Percentiles rank a stretch among this genome's conserved stretches.
Evolutionary conservation across 2,329 filamentous ascomycete species (phyloP).

Genomic region (Colletotrichum tamarilloi): DNA sequence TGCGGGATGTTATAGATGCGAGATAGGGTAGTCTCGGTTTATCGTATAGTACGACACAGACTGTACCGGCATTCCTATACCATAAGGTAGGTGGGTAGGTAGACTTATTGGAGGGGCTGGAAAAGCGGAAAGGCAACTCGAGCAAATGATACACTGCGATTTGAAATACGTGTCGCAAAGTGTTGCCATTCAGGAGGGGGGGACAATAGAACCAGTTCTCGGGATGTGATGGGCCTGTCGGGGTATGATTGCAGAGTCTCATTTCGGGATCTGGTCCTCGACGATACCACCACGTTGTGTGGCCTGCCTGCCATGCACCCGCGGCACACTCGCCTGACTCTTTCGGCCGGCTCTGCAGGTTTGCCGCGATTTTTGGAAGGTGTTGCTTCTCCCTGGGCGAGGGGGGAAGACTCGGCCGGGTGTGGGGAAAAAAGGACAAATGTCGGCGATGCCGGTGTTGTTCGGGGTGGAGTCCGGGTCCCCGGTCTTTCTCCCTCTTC

Average conservation of each 20-base stretch:
- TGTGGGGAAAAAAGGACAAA: background rate
- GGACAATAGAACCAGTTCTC: background rate
- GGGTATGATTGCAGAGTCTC: background rate
- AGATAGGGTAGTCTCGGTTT: slow-evolving; percentile 33
- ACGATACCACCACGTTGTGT: background rate
- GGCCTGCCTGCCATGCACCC: background rate
- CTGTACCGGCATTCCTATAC: background rate
- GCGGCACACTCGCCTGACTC: background rate
- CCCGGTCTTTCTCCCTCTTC: background rate
- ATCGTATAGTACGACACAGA: slow-evolving; percentile 1
- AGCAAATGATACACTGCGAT: background rate
- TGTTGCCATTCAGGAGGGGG: background rate
- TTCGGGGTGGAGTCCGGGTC: slow-evolving; percentile 6
- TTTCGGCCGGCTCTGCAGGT: background rate
- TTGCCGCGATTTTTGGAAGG: background rate
- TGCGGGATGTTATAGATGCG: background rate
- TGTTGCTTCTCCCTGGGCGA: background rate
- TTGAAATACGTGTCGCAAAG: background rate
- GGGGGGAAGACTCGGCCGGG: background rate
- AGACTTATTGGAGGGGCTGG: background rate
- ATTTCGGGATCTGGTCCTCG: background rate
- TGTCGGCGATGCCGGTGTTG: slow-evolving; percentile 15
- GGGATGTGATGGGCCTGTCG: slow-evolving; percentile 1
- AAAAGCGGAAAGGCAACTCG: background rate
- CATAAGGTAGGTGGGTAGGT: background rate